Percentiles rank a stretch among this genome's conserved stretches.
Conservation (phyloP, 257 asterid species). For the Echium plantagineum region DNA sequence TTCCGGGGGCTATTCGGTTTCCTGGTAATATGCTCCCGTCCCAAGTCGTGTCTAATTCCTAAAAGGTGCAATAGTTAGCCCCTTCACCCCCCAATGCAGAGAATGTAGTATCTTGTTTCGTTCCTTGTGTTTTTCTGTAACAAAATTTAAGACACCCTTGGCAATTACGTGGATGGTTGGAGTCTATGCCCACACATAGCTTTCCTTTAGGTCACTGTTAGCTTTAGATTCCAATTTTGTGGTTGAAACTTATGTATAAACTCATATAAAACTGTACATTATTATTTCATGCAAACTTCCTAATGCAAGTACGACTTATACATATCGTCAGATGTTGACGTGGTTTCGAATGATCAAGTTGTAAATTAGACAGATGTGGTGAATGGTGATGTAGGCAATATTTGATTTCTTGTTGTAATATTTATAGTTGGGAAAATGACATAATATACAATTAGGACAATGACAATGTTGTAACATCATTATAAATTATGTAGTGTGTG, state of each 20-base stretch:
- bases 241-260: background rate
- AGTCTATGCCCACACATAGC: background rate
- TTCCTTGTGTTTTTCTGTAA: background rate
- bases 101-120: background rate
- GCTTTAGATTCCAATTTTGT: background rate
- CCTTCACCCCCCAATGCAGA: background rate
- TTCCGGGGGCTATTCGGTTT: background rate
- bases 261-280: constrained; percentile 1
- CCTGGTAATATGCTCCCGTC: background rate
- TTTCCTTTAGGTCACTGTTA: background rate
- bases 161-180: background rate
- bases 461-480: too few species aligned
- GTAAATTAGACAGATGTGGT: too few species aligned
- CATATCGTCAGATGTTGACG: too few species aligned
- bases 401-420: too few species aligned
- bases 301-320: too few species aligned
- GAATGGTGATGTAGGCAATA: too few species aligned
- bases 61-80: background rate
- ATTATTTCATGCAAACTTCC: background rate
- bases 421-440: too few species aligned
- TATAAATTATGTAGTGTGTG: too few species aligned
- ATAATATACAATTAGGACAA: too few species aligned
- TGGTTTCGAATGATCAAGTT: too few species aligned
- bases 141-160: background rate
- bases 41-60: background rate